A percentile compares a stretch with the other conserved stretches of the same genome.
These are phyloP conservation scores for Backusella tarrabulga DNA, from an alignment of 192 early-diverging fungal species.

Conservation along the genomic window DNA sequence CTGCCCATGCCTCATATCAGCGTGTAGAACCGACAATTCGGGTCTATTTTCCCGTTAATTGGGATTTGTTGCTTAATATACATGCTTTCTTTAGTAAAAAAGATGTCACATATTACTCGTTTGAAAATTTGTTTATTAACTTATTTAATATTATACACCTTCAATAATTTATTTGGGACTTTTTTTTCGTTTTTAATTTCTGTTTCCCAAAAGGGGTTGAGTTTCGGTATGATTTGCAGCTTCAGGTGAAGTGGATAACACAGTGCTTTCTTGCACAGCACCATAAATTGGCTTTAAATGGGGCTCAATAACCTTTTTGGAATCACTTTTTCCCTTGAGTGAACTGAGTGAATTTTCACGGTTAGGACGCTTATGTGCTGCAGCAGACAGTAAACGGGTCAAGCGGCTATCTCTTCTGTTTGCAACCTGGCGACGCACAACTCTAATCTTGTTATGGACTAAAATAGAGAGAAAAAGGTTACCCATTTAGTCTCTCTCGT, in stretches of 20 bases:
- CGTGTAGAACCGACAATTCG: no score
- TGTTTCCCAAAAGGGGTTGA: slow-evolving; percentile 20
- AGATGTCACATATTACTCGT: no score
- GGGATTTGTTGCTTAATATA: no score
- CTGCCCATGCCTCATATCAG: no score
- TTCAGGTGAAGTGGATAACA: background rate
- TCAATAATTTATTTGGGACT: background rate
- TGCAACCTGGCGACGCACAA: slow-evolving; percentile 45
- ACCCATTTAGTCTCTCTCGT: background rate
- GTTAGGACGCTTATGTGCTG: slow-evolving; percentile 13
- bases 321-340: slow-evolving; percentile 4
- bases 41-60: no score
- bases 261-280: background rate
- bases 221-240: slow-evolving; percentile 9
- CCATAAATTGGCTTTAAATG: slow-evolving; percentile 11
- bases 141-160: background rate
- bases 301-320: slow-evolving; percentile 6
- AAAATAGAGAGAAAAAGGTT: slow-evolving; percentile 8
- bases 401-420: slow-evolving; percentile 19
- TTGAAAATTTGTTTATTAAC: no score
- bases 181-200: background rate
- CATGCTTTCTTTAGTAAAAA: no score
- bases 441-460: slow-evolving; percentile 58
- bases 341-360: background rate
- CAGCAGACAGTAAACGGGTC: slow-evolving; percentile 18